Evolutionary conservation across 2,329 filamentous ascomycete genomes (phyloP).

Genomic region (Trichoderma harzianum): DNA sequence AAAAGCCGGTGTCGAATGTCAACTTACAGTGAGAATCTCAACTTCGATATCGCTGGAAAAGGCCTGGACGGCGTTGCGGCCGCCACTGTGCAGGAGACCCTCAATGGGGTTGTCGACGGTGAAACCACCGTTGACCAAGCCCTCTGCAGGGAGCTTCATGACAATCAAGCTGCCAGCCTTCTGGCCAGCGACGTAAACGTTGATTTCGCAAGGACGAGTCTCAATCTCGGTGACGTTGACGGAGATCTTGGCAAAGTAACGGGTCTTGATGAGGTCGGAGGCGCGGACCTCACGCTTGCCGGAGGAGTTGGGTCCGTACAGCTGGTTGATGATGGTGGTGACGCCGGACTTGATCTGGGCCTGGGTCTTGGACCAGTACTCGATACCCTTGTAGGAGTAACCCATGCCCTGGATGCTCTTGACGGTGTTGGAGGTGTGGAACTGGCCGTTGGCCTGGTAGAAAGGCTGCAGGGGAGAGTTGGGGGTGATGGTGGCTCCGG

Average conservation of each 20-base stretch:
- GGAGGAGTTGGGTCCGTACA: conserved; percentile 26
- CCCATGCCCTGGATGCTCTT: conserved; percentile 34
- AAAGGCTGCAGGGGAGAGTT: conserved; percentile 50
- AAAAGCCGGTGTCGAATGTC: too few species aligned
- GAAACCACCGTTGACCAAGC: conserved; percentile 32
- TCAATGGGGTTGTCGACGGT: conserved; percentile 63
- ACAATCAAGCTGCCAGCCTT: conserved; percentile 35
- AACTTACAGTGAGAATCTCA: conserved; percentile 33
- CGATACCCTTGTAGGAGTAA: conserved; percentile 40
- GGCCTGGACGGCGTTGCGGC: conserved; percentile 24
- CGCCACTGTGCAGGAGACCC: conserved; percentile 28
- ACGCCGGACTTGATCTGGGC: conserved; percentile 32
- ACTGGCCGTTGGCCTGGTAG: conserved; percentile 35
- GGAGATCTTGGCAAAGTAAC: conserved; percentile 35
- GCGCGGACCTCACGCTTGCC: not conserved
- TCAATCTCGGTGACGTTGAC: conserved; percentile 36
- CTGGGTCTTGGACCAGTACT: conserved; percentile 33
- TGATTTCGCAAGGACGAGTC: conserved; percentile 31
- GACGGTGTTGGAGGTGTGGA: conserved; percentile 42
- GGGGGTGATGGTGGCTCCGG: conserved; percentile 40
- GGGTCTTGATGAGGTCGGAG: conserved; percentile 22
- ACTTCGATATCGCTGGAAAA: conserved; percentile 31
- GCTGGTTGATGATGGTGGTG: conserved; percentile 32
- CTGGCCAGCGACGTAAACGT: conserved; percentile 33
- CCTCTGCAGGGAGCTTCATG: conserved; percentile 35